Evolutionary conservation across 2,329 filamentous ascomycete species (phyloP), one percentile per base, ranked within the genome.

Genomic region (Hypoxylon sp.): DNA sequence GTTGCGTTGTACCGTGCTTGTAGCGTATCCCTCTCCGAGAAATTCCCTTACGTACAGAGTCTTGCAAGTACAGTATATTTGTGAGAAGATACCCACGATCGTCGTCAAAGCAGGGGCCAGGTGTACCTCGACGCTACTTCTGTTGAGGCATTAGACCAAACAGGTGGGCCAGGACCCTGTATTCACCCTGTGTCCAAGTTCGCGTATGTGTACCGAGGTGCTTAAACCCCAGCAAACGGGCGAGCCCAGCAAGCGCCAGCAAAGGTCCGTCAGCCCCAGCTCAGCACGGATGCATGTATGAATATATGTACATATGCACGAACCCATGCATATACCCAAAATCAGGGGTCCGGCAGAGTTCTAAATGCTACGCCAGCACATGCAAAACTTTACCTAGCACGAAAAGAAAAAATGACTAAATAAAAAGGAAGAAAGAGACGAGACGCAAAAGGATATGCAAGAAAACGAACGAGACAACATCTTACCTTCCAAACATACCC

Each of bases 351-450:
- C 24, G 24, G 13, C 24, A 43, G 13, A 3, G 8, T 18, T 29
- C 13, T n/a, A 8, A 51, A 52, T 58, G 46, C 50, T 43, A 58
- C 58, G 24, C 49, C n/a, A 47, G 49, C 54, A 55, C 58, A 58
- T 51, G 58, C 17, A 56, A 41, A 49, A 47, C n/a, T 31, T 8
- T 35, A 17, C 31, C 31, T 17, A 17, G 9, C n/a, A 21, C n/a
- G 15, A 29, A 26, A 18, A 6, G 23, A 21, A 33, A 27, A 48
- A 40, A 38, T n/a, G n/a, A n/a, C n/a, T n/a, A n/a, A n/a, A n/a
- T n/a, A n/a, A n/a, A n/a, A n/a, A n/a, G n/a, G n/a, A n/a, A n/a
- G n/a, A n/a, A n/a, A n/a, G n/a, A n/a, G n/a, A n/a, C n/a, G n/a
- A n/a, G n/a, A n/a, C n/a, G n/a, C n/a, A 43, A 35, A 42, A 15